Percentiles rank a stretch among this genome's conserved stretches.
Evolutionary conservation across 176 grass and related monocot genomes (phyloP).

Genomic region (Oryza australiensis): DNA sequence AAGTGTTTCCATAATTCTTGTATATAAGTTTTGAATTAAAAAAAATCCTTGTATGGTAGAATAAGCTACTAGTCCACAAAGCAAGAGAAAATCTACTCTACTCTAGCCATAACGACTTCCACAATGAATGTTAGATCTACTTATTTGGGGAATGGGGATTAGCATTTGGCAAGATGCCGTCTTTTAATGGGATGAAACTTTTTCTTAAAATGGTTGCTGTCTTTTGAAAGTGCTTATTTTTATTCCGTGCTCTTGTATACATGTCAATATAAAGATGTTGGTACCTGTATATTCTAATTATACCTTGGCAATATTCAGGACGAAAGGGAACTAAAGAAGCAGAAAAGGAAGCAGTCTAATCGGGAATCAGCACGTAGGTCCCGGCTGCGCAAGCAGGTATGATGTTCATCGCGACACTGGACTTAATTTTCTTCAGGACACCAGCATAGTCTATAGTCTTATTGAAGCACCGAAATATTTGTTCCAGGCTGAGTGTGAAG

Average conservation of each 20-base stretch:
- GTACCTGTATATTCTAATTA: slow-evolving; percentile 3
- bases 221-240: background rate
- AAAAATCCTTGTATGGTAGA: slow-evolving; percentile 1
- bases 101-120: background rate
- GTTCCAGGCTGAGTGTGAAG: slow-evolving; percentile 82
- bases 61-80: background rate
- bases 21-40: background rate
- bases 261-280: background rate
- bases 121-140: background rate
- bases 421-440: background rate
- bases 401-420: background rate
- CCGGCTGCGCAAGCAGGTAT: slow-evolving; percentile 88
- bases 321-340: slow-evolving; percentile 91
- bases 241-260: background rate
- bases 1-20: slow-evolving; percentile 8
- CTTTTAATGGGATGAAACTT: background rate
- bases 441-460: slow-evolving; percentile 1
- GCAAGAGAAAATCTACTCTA: background rate
- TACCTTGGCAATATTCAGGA: slow-evolving; percentile 54
- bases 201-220: background rate
- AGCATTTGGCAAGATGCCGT: background rate
- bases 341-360: slow-evolving; percentile 95
- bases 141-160: background rate
- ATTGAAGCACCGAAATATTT: background rate
- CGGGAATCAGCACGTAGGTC: slow-evolving; percentile 95